Conservation (phyloP, 768 basidiomycete genomes). For the Naematelia aurantialba region DNA sequence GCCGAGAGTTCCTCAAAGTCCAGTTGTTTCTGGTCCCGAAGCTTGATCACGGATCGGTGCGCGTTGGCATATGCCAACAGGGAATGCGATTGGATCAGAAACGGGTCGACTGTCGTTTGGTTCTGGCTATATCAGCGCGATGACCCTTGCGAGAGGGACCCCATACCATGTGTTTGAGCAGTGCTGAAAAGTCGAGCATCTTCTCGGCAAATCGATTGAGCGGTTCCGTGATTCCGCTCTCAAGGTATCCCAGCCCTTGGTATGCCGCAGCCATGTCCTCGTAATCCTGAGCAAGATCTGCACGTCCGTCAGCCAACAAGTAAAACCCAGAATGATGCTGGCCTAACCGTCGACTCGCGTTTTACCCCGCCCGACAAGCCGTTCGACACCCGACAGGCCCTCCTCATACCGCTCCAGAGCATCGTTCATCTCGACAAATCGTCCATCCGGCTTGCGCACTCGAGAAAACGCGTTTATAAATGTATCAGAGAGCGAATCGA, state of each 20-base stretch:
- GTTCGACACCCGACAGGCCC: slow-evolving; percentile 74
- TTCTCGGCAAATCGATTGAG: slow-evolving; percentile 96
- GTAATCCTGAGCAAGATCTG: slow-evolving; percentile 95
- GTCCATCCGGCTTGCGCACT: slow-evolving; percentile 93
- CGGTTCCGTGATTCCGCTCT: slow-evolving; percentile 96
- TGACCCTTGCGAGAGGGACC: not conserved
- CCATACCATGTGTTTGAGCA: slow-evolving; percentile 75
- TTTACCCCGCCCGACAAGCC: slow-evolving; percentile 72
- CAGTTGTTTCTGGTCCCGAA: slow-evolving; percentile 96
- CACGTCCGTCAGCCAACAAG: slow-evolving; percentile 26
- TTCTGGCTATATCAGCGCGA: slow-evolving; percentile 56
- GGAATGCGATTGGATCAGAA: slow-evolving; percentile 84
- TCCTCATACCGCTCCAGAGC: slow-evolving; percentile 95
- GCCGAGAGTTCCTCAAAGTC: slow-evolving; percentile 97
- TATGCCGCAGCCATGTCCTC: slow-evolving; percentile 94
- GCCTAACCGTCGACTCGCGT: slow-evolving; percentile 76
- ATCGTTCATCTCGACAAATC: slow-evolving; percentile 88
- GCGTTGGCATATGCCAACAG: slow-evolving; percentile 89
- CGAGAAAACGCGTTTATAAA: slow-evolving; percentile 92
- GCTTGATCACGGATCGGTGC: slow-evolving; percentile 87
- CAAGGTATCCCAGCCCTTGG: slow-evolving; percentile 94
- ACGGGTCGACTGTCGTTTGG: slow-evolving; percentile 84
- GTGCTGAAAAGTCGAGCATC: slow-evolving; percentile 86
- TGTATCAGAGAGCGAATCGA: slow-evolving; percentile 94
- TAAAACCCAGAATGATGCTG: not conserved